phyloP scores from a whole-genome alignment of 768 basidiomycete genomes.

The Lepiota brunneoincarnata region DNA sequence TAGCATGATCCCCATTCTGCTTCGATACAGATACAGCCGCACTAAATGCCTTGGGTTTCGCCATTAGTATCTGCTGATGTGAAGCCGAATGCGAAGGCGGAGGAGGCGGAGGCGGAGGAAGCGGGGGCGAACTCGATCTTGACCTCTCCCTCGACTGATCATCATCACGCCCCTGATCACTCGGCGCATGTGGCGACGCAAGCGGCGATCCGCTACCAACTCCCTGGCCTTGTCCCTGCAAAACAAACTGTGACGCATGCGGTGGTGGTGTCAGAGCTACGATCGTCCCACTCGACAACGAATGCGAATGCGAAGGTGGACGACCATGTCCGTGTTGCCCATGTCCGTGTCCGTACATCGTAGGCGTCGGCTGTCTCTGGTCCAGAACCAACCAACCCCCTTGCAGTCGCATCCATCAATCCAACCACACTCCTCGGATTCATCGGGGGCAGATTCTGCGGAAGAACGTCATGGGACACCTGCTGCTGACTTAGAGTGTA shows the following conservation, averaged over 20 bases:
- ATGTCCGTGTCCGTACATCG: conserved; percentile 20
- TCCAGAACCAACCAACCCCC: conserved; percentile 27
- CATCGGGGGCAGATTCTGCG: conserved; percentile 38
- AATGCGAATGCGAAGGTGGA: conserved; percentile 41
- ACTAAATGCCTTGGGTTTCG: too few relatives aligned
- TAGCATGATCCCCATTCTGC: conserved; percentile 10
- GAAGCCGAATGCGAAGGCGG: conserved; percentile 17
- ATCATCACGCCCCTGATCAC: neutral
- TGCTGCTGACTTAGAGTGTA: conserved; percentile 1
- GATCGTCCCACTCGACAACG: conserved; percentile 44
- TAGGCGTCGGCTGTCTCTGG: conserved; percentile 43
- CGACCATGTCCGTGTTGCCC: too few relatives aligned
- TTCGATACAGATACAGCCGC: too few relatives aligned
- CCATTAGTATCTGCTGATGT: conserved; percentile 17
- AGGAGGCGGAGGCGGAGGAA: conserved; percentile 43
- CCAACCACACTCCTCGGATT: conserved; percentile 28
- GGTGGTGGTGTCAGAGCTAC: conserved; percentile 28
- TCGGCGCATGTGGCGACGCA: conserved; percentile 49
- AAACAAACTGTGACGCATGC: conserved; percentile 19
- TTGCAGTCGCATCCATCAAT: conserved; percentile 6
- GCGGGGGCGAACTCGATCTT: conserved; percentile 44
- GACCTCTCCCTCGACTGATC: neutral
- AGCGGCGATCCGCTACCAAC: conserved; percentile 49
- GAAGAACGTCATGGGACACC: conserved; percentile 33
- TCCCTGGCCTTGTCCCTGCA: too few relatives aligned